phyloP scores from a whole-genome alignment of 139 green algal species.

The Auxenochlorella pyrenoidosa region DNA sequence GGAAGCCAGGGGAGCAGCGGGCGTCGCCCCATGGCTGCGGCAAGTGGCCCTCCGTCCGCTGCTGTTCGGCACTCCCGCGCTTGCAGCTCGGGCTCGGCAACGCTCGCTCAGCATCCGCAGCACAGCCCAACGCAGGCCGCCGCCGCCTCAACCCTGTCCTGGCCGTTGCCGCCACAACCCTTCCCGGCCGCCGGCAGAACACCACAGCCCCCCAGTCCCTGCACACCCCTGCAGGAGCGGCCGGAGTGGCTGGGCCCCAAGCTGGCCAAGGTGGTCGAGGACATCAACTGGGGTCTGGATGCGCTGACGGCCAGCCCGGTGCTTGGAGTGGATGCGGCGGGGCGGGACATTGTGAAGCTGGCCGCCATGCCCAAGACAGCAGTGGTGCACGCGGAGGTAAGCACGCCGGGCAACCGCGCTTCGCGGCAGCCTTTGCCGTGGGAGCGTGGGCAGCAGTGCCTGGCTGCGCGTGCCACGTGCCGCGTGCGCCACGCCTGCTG shows the following conservation, averaged over 20 bases:
- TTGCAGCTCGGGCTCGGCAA: no score
- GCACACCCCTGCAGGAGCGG: not conserved
- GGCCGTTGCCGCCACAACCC: no score
- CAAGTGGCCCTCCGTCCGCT: no score
- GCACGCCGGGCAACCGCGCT: not conserved
- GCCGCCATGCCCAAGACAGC: conserved; percentile 37
- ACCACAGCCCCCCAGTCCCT: not conserved
- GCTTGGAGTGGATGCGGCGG: not conserved
- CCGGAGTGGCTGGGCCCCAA: not conserved
- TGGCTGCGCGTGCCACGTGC: not conserved
- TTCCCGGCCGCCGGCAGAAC: not conserved
- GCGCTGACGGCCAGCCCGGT: not conserved
- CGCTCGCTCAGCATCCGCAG: no score
- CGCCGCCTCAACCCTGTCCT: no score
- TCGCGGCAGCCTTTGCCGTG: no score
- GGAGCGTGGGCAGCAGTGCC: not conserved
- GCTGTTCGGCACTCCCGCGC: no score
- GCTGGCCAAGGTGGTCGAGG: not conserved
- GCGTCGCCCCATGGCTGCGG: no score
- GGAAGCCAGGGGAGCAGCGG: no score
- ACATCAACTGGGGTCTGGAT: not conserved
- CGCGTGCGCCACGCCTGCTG: no score
- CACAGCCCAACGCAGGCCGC: no score
- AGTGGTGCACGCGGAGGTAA: conserved; percentile 22
- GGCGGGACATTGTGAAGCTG: conserved; percentile 22